phyloP scores from a whole-genome alignment of 208 protist species.

The Phytomonas sp. region DNA sequence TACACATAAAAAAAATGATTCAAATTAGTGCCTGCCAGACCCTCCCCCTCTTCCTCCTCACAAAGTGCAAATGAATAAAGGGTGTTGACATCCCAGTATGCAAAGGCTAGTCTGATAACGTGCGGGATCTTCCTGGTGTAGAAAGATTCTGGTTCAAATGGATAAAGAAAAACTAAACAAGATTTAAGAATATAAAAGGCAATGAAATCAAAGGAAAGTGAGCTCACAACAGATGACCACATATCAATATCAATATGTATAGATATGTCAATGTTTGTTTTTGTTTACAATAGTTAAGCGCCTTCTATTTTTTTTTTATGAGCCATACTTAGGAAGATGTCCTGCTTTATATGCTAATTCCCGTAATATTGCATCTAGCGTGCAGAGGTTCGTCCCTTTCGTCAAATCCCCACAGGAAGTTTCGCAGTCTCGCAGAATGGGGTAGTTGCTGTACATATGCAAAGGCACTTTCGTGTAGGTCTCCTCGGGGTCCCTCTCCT shows the following conservation, averaged over 20 bases:
- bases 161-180: constrained; percentile 9
- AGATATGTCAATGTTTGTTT: background rate
- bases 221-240: background rate
- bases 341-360: constrained; percentile 61
- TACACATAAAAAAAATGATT: background rate
- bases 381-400: constrained; percentile 17
- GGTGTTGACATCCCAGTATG: background rate
- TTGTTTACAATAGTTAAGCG: background rate
- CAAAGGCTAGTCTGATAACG: background rate
- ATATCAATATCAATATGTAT: background rate
- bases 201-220: background rate
- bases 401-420: background rate
- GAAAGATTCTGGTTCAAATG: background rate
- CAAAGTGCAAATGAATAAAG: background rate
- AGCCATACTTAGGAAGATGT: constrained; percentile 57
- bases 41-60: background rate
- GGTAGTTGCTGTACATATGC: constrained; percentile 19
- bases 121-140: constrained; percentile 27
- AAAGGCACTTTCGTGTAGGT: constrained; percentile 9
- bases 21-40: background rate
- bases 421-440: constrained; percentile 19
- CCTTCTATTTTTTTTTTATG: constrained; percentile 14
- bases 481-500: background rate
- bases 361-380: constrained; percentile 36
- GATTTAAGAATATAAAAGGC: background rate